Base-by-base conservation (phyloP, 2,329 filamentous ascomycete genomes). In the Tolypocladium nubicola region DNA sequence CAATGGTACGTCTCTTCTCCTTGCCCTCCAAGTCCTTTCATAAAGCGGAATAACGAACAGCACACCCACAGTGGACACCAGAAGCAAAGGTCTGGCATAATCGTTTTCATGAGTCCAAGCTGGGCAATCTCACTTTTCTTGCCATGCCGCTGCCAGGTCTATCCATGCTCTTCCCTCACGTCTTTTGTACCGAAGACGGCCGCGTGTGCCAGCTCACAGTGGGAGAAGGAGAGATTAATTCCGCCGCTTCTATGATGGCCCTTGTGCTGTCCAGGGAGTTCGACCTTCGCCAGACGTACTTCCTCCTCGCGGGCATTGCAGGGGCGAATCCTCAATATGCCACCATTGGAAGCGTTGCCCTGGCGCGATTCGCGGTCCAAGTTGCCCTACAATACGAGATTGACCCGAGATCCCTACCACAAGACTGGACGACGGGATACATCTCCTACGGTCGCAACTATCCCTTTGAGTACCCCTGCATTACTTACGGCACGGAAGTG, bases 301-400 rank as follows among this genome's bases (percentile, higher is more conserved):
- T 90, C 70, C 70, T 91, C 58, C 70, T 89, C 37, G 83, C 79
- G 1, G 88, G 88, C 2, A 90, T 92, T 60, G 87, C 84, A 1
- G 88, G 88, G n/a, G 77, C 89, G 49, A 90, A 83, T 68, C 88
- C 88, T 0, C 81, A 85, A 60, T 71, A 82, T 33, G 83, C 79
- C 26, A 89, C 87, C 0, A 76, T 88, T 5, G 83, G 81, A 50
- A 79, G 80, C 45, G 86, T 89, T 0, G 85, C 85, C 1, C 82
- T 92, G 56, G 80, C 84, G 41, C 79, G 82, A 26, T 92, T 84
- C 65, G 82, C 86, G 0, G 79, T 91, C 6, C 88, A 91, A 66
- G 86, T 90, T 3, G 87, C 84, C 0, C 74, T 90, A 56, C 87
- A 91, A 68, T 88, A 90, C 62, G 88, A 91, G 69, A 82, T 91